Base-by-base conservation (phyloP, 371 early-diverging fungal genomes). In the Rhizoclosmatium hyalinum region DNA sequence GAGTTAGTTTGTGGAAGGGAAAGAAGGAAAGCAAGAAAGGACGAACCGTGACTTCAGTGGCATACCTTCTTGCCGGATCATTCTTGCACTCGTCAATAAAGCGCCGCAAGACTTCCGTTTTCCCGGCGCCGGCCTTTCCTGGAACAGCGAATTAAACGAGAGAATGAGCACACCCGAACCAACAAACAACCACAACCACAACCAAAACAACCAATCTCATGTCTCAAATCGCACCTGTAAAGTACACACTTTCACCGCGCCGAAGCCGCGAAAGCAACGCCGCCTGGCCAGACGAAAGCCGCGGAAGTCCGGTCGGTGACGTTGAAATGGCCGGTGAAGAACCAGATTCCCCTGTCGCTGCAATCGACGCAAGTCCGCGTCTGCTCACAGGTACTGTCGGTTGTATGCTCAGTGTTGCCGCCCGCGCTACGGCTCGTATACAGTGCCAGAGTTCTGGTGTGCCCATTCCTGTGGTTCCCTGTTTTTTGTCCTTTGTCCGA, bases 191-290 rank as follows among this genome's bases (percentile, higher is more conserved):
- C 12, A 17, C 6, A 17, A 24, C 5, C 4, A n/a, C 60, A 43
- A 42, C 10, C 41, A 14, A 61, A 55, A 57, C 10, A 47, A 21
- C 41, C 8, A 10, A 17, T 19, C 68, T 0, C 14, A 8, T 1
- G 1, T 32, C 32, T 57, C 5, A 6, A 5, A 41, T 58, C n/a
- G 43, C 17, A 43, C 89, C 89, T 3, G 91, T 88, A 64, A 89
- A 88, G 73, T 88, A 90, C 3, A 90, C 86, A 76, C 81, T 88
- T 19, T 68, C 67, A 3, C 85, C 84, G 6, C 50, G n/a, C 55
- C 41, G 12, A 68, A 84, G 57, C 17, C 73, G n/a, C 14, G 79
- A 54, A 6, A 81, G 42, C n/a, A 84, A 61, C 10, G 5, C 14
- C 42, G 70, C 54, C 73, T 84, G 84, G 65, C 76, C 77, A 17